phyloP scores from a whole-genome alignment of 2,329 filamentous ascomycete genomes.

The Lasiodiplodia sp. region DNA sequence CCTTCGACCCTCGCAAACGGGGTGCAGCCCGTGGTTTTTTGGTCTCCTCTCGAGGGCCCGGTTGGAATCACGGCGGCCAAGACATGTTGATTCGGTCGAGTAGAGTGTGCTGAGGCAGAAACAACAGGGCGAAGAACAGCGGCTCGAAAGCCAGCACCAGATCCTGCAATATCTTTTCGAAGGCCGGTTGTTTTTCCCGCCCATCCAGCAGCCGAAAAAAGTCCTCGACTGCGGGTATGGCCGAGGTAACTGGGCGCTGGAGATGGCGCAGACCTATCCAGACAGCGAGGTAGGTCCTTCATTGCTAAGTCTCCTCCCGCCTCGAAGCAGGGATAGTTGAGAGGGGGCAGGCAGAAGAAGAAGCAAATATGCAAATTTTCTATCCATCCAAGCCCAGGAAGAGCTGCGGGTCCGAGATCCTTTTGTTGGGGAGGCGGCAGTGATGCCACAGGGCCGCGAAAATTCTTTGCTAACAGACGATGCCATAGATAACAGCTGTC shows the following conservation, averaged over 20 bases:
- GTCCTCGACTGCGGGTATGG: constrained; percentile 51
- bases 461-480: constrained; percentile 4
- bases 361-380: neutral
- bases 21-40: neutral
- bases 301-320: neutral
- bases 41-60: neutral
- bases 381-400: neutral
- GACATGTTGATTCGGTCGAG: neutral
- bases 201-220: constrained; percentile 41
- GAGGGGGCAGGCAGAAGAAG: neutral
- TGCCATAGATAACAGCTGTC: constrained; percentile 45
- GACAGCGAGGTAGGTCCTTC: constrained; percentile 43
- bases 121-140: constrained; percentile 45
- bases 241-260: constrained; percentile 46
- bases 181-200: constrained; percentile 40
- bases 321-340: neutral
- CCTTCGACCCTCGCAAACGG: neutral
- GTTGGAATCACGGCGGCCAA: constrained; percentile 1
- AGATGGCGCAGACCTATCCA: constrained; percentile 46
- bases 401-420: neutral
- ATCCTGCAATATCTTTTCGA: constrained; percentile 42
- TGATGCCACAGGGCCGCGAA: neutral
- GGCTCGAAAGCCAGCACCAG: constrained; percentile 45
- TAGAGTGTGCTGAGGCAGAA: constrained; percentile 29
- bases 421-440: neutral